Base-by-base conservation (phyloP, 108 stramenopile species). In the Bacterosira constricta region DNA sequence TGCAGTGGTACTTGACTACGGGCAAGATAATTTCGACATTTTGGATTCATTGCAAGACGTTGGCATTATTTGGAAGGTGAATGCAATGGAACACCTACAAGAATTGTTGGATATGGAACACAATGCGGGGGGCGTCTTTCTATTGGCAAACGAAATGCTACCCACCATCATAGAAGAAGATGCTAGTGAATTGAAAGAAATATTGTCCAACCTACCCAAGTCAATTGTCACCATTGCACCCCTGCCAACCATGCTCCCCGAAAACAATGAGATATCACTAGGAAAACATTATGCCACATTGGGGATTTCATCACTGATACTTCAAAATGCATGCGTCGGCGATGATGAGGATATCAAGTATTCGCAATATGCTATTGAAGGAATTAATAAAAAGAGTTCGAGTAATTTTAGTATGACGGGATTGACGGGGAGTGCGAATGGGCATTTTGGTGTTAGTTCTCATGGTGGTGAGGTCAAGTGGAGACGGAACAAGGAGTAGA, bases 311-410 rank as follows among this genome's bases (percentile, higher is more conserved):
- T 84, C 85, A 10, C 63, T 87, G 11, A 11, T 90, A 1, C 35
- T 87, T 13, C 42, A 63, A 26, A 18, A 66, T 2, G 80, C 84
- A 2, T 81, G 77, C 20, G 73, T 87, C 1, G 85, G 85, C 6
- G 89, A 90, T 49, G 63, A 59, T 13, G 89, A 90, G 58, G 89
- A 90, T 60, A 20, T 82, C 26, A 83, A 87, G 34, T 90, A 87
- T 50, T 55, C 85, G 1, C 41, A 44, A 1, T 90, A 86, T 61
- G 76, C 61, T 12, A 79, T 90, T n/a, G 69, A 79, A 10, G 83
- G 83, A 2, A 15, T 87, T 23, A 79, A 71, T 17, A 90, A 83
- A 58, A 90, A 90, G 58, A 67, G 61, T 29, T 85, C 83, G 8
- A 71, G 71, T 9, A 73, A 52, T 12, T 90, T 90, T 74, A 82